Evolutionary conservation across 2,329 filamentous ascomycete species (phyloP), one percentile per base, ranked within the genome.

Genomic region (Aspergillus fumigatus): DNA sequence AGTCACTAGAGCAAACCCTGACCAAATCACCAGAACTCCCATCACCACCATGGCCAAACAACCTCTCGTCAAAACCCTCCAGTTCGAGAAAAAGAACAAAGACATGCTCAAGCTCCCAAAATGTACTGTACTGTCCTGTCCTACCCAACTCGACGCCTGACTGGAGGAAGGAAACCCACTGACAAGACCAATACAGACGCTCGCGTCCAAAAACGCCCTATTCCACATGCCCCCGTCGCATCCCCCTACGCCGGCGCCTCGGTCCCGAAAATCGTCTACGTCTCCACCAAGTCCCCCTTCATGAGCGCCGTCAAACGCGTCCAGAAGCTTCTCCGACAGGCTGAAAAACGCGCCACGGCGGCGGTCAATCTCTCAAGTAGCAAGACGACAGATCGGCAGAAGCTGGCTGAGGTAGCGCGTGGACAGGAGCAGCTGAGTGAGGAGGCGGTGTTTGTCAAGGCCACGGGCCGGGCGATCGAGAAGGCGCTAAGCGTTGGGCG

Each of bases 291-390:
- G 4, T 81, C 83, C 0, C 82, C 82, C 4, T 83, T 84, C 72
- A 80, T 86, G 70, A 79, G 82, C 47, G 77, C 80, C 2, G 73
- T 84, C n/a, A 86, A 85, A 66, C 82, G 83, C 55, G 78, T 83
- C 3, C 81, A 83, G 63, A 79, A 80, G 50, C 74, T 86, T 0
- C 78, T 87, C 4, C 63, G 68, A 1, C 73, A 82, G 3, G 77
- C 81, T 5, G 78, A 83, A 52, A 80, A 81, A 62, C 80, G 84
- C 51, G 74, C 76, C 0, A 75, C 76, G n/a, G 70, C 71, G 3
- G 75, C 76, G 48, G 72, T 78, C 14, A 67, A 70, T 43, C 65
- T 75, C 4, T 66, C 62, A 62, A 68, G 67, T 25, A 69, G 63
- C 32, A 71, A 68, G 41, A 63, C 61, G 48, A 66, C 62, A 5